Base-by-base conservation (phyloP, 148 eudicot species). In the Chenopodium suecicum region DNA sequence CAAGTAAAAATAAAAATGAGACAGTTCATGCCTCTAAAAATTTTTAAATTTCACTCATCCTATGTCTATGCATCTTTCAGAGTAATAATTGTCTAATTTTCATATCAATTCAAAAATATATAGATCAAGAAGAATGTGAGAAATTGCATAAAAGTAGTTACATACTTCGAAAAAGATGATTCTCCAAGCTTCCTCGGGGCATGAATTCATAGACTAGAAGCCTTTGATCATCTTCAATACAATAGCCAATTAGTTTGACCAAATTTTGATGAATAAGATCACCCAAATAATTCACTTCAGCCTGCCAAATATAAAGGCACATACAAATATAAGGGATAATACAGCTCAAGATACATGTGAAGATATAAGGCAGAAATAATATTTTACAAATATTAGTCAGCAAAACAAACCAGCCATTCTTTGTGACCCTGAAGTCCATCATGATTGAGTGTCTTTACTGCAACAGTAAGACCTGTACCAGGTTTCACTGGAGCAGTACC, bases 141-240 rank as follows among this genome's bases (percentile, higher is more conserved):
- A 52, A 41, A 25, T 52, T 47, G 14, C 50, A 69, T 29, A 75
- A 80, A 70, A 56, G 76, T 60, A 81, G 84, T 71, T 48, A 84
- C 94, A 75, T 90, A 92, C 93, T 90, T 87, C 95, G 89, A 79
- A 92, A 92, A 4, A 90, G 89, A 82, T 92, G 95, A 84, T 90
- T 92, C 87, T 92, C 95, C 90, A 92, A 88, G 88, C 95, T 92
- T 84, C 95, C 95, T 82, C 95, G 90, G 73, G 92, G 92, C 95
- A 92, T 92, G 70, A 92, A 92, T 82, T 92, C 95, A 68, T 92
- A 92, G 27, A 87, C 95, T 23, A 92, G 89, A 85, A 92, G 83
- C 84, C 95, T 81, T 83, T 92, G 95, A 92, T 92, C 95, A 85
- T 92, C 95, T 88, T 92, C 95, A 63, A 90, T 90, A 80, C 95